Conservation (phyloP, 495 filamentous ascomycete species). For the Geopyxis carbonaria region DNA sequence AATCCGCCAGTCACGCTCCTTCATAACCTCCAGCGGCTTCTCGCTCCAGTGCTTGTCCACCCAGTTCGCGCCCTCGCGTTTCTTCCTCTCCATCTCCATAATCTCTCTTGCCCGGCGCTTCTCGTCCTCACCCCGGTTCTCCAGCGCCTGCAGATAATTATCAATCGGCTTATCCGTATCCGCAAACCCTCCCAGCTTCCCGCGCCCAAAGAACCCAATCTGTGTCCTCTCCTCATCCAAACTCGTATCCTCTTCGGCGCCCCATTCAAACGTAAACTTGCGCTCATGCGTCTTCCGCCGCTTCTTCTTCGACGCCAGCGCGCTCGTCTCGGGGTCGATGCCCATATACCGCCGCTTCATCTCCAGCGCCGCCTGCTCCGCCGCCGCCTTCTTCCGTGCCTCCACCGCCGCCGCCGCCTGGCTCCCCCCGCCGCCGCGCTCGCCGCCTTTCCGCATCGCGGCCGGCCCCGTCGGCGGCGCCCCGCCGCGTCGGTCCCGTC, state of each 20-base stretch:
- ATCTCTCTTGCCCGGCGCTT: constrained; percentile 58
- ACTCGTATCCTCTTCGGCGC: constrained; percentile 86
- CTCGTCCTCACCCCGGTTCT: constrained; percentile 72
- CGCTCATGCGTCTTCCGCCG: constrained; percentile 79
- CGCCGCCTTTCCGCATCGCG: constrained; percentile 15
- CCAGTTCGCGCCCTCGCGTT: constrained; percentile 52
- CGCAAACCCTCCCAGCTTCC: constrained; percentile 64
- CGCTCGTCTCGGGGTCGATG: constrained; percentile 67
- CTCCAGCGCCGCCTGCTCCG: constrained; percentile 60
- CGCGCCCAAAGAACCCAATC: constrained; percentile 63
- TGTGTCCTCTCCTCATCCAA: constrained; percentile 54
- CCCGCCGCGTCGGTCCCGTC: background rate
- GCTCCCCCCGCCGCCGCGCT: constrained; percentile 5
- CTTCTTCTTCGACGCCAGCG: constrained; percentile 94
- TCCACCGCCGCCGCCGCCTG: constrained; percentile 1
- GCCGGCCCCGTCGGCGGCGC: constrained; percentile 23
- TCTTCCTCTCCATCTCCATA: constrained; percentile 70
- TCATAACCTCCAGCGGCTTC: constrained; percentile 90
- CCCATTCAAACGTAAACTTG: constrained; percentile 99
- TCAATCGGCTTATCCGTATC: constrained; percentile 52
- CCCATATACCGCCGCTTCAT: constrained; percentile 85
- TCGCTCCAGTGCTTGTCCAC: constrained; percentile 94
- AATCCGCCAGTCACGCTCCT: constrained; percentile 95
- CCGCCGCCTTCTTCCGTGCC: constrained; percentile 29
- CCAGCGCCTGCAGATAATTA: constrained; percentile 64